phyloP scores from a whole-genome alignment of 2,329 filamentous ascomycete genomes.

The Ceratocystis lukuohia region DNA sequence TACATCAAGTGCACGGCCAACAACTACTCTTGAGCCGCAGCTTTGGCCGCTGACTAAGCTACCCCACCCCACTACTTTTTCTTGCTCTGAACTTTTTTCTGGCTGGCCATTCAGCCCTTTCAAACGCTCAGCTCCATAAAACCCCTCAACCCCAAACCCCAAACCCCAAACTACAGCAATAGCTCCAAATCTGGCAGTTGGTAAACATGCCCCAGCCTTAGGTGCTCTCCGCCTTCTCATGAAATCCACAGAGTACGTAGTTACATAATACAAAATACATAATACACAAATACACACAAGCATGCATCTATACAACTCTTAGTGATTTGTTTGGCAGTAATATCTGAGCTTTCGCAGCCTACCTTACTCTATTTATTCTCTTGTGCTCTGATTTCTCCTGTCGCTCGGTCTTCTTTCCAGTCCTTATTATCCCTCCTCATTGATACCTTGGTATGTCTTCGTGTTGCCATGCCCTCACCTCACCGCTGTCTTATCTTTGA shows the following conservation, averaged over 20 bases:
- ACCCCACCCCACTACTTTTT: background rate
- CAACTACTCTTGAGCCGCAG: background rate
- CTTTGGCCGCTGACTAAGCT: background rate
- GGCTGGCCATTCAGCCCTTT: background rate
- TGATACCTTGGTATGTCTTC: slow-evolving; percentile 7
- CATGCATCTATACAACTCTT: too few species aligned
- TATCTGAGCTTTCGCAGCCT: background rate
- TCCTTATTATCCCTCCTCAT: background rate
- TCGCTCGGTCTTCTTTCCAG: background rate
- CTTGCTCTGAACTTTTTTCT: background rate
- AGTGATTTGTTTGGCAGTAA: background rate
- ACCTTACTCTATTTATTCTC: background rate
- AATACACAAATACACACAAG: too few species aligned
- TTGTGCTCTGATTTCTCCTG: background rate
- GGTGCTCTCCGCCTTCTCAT: slow-evolving; percentile 1
- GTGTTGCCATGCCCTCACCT: background rate
- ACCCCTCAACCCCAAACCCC: background rate
- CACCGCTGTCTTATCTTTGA: background rate
- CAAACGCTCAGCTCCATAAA: background rate
- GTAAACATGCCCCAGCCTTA: slow-evolving; percentile 6
- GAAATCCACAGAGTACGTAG: background rate
- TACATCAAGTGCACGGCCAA: background rate
- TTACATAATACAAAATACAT: background rate
- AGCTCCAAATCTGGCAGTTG: slow-evolving; percentile 2
- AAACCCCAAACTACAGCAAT: background rate